Base-by-base conservation (phyloP, 495 filamentous ascomycete species). In the Daldinia childiae region DNA sequence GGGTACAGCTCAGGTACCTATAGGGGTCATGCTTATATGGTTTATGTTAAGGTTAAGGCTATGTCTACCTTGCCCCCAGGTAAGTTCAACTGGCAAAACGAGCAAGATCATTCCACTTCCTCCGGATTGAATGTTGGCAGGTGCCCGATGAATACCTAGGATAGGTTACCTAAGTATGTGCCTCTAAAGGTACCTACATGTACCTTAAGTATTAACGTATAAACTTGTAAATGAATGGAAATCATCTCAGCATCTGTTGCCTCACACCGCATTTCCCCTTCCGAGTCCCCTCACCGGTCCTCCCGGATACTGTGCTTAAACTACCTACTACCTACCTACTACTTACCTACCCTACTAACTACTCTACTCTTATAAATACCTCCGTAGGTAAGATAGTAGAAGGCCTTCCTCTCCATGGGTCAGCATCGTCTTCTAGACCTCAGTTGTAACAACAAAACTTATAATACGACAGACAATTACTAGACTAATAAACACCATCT, bases 221-320 rank as follows among this genome's bases (percentile, higher is more conserved):
- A 9, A 4, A 21, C 43, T 9, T 48, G 17, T 36, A 24, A 48
- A 48, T 24, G 43, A 24, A 12, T 21, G 9, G 43, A 21, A 48
- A 48, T 48, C 43, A 48, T 48, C 43, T 48, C 43, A 48, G 54
- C 57, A 66, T 50, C 64, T 62, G 29, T 61, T 24, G 26, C 45
- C 57, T 45, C 58, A 55, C 64, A 68, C 64, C 64, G 64, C 64
- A 41, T 56, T 38, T 58, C 56, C 45, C 50, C 11, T 68, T 48
- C 48, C n/a, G 43, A 68, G 34, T 50, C 4, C 39, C 38, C 32
- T 68, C 57, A 41, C 64, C 64, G 64, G 38, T 29, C 45, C 29
- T 56, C 38, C 48, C 64, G 64, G 38, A 66, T 51, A n/a, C 38
- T 45, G 41, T 24, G 45, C 30, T 36, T 51, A 24, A 9, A 9